Base-by-base conservation (phyloP, 805 yeast genomes). In the Millerozyma miso region DNA sequence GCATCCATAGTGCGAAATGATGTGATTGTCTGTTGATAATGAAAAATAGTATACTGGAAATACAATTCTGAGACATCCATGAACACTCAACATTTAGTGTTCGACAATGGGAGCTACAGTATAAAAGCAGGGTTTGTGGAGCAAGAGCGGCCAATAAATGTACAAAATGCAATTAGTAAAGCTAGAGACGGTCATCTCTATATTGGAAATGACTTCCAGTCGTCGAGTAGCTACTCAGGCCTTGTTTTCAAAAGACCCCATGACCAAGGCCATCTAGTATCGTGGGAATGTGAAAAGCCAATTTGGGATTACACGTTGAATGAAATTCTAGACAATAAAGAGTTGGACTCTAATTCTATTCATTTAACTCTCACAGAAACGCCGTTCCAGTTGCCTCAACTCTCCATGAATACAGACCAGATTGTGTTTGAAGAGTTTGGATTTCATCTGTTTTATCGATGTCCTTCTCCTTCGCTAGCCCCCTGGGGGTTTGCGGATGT, bases 371-470 rank as follows among this genome's bases (percentile, higher is more conserved):
- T 87, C 38, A 81, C 90, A 1, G 97, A 93, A 54, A 71, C 88
- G 4, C 91, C 95, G 18, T 81, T 84, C 56, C 85, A 88, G 40
- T 65, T 91, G 26, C 93, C 96, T 1, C 83, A 81, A 41, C 71
- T 91, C 26, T 85, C 95, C 31, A 81, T 81, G 51, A 85, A 85
- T 60, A 84, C 88, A 13, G 98, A 93, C 59, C 96, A 89, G 63
- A 85, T 93, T 0, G 76, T 93, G 0, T 91, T 95, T 65, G 99
- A 93, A 61, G 98, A 93, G 56, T 93, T 83, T 56, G 95, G 88
- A 3, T 85, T 93, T 55, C 73, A 73, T 12, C 76, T 80, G 26
- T 75, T 86, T 45, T 85, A 81, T 49, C 72, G 95, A 45, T 77
- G 86, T 17, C 78, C 85, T 0, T 73, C 79, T 0, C 80, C 77